These are phyloP conservation scores for Trichoderma asperellum DNA, from an alignment of 2,329 filamentous ascomycete genomes.

Conservation along the genomic window DNA sequence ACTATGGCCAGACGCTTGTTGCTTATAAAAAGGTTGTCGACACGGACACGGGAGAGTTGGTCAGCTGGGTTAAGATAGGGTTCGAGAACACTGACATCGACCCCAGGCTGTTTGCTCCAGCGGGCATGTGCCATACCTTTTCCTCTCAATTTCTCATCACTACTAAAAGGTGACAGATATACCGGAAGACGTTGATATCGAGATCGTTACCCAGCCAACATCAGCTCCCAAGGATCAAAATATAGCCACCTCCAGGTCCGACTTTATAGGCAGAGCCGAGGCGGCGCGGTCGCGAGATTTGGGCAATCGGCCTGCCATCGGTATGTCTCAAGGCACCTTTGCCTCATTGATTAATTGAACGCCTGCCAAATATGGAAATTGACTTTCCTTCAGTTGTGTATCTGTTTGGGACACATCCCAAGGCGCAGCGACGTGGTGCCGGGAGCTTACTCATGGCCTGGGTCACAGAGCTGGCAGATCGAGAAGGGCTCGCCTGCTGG, in stretches of 20 bases:
- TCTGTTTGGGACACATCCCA: not conserved
- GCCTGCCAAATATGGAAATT: not conserved
- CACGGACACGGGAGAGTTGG: not conserved
- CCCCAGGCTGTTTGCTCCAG: not conserved
- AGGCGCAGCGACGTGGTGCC: not conserved
- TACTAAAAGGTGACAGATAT: not conserved
- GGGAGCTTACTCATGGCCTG: not conserved
- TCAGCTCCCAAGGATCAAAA: not conserved
- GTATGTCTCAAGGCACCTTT: not conserved
- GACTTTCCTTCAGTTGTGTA: not conserved
- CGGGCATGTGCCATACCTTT: not conserved
- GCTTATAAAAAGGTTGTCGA: not conserved
- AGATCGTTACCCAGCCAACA: not conserved
- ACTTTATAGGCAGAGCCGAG: not conserved
- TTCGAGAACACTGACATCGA: constrained; percentile 3
- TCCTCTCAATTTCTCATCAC: not conserved
- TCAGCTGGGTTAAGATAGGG: not conserved
- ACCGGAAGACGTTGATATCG: not conserved
- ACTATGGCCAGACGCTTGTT: not conserved
- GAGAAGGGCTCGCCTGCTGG: not conserved
- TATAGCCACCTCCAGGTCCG: not conserved
- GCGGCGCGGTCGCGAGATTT: not conserved
- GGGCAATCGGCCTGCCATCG: not conserved
- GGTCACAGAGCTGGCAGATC: constrained; percentile 2
- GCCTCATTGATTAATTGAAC: not conserved